These are phyloP conservation scores for Syzygium aqueum DNA, from an alignment of 345 rosid genomes.

Conservation along the genomic window DNA sequence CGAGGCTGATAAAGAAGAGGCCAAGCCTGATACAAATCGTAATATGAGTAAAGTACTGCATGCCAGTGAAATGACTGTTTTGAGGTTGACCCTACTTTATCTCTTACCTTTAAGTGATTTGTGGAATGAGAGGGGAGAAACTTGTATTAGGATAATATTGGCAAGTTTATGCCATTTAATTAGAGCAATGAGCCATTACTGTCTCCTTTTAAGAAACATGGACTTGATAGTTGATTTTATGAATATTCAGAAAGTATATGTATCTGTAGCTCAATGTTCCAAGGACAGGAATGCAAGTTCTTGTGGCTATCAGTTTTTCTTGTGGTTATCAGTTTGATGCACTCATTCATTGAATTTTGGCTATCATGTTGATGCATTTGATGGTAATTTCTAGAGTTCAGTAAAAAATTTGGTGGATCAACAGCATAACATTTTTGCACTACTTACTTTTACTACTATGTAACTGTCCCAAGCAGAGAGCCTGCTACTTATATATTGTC, in stretches of 20 bases:
- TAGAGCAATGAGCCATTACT: neutral
- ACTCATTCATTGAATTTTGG: too few relatives aligned
- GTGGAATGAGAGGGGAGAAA: too few relatives aligned
- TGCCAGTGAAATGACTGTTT: neutral
- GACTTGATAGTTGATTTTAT: neutral
- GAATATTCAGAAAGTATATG: neutral
- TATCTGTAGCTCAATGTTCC: neutral
- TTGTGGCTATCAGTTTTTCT: too few relatives aligned
- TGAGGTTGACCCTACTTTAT: too few relatives aligned
- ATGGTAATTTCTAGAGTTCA: too few relatives aligned
- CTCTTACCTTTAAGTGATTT: too few relatives aligned
- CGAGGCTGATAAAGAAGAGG: constrained; percentile 2
- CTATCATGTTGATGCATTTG: too few relatives aligned
- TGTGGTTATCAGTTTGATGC: too few relatives aligned
- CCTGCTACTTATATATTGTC: neutral
- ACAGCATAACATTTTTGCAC: too few relatives aligned
- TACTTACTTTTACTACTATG: too few relatives aligned
- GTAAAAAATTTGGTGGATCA: too few relatives aligned
- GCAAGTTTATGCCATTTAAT: neutral
- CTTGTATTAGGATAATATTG: too few relatives aligned
- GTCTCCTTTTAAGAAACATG: neutral
- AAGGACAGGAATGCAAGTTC: neutral
- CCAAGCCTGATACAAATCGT: constrained; percentile 4
- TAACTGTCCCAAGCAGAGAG: constrained; percentile 10
- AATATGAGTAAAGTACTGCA: neutral